These are phyloP conservation scores for Coemansia sp. DNA, from an alignment of 192 early-diverging fungal genomes.

Conservation along the genomic window DNA sequence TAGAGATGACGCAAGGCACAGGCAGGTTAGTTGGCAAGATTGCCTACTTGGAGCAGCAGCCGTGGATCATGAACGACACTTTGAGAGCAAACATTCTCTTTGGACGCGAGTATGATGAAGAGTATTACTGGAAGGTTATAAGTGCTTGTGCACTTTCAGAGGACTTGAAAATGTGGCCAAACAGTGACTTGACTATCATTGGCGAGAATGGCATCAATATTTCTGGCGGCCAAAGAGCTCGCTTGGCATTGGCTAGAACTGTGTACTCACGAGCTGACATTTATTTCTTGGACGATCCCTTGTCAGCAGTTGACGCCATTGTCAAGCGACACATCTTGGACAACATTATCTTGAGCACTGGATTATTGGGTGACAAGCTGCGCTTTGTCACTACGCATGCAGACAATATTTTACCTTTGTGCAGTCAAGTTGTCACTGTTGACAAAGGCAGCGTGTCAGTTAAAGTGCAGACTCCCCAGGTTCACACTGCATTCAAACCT, in stretches of 20 bases:
- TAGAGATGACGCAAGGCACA: conserved; percentile 36
- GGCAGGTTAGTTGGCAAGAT: conserved; percentile 26
- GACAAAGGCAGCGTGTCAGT: conserved; percentile 32
- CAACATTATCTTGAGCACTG: conserved; percentile 56
- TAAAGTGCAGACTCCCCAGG: conserved; percentile 34
- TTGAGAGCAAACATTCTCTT: conserved; percentile 83
- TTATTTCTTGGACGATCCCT: conserved; percentile 72
- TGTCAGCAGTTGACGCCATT: conserved; percentile 70
- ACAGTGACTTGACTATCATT: conserved; percentile 71
- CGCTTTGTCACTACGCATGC: conserved; percentile 50
- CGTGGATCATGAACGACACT: conserved; percentile 56
- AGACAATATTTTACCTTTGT: conserved; percentile 21
- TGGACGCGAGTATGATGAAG: conserved; percentile 63
- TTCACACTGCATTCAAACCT: neutral
- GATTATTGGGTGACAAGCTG: conserved; percentile 57
- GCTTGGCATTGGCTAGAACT: conserved; percentile 66
- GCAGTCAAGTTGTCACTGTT: conserved; percentile 21
- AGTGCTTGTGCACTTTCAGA: conserved; percentile 64
- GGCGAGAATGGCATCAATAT: conserved; percentile 74
- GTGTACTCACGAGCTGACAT: conserved; percentile 74
- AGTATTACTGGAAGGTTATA: conserved; percentile 63
- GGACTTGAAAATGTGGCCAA: conserved; percentile 65
- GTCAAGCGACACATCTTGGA: conserved; percentile 69
- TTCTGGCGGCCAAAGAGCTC: conserved; percentile 72
- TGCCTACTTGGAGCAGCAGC: conserved; percentile 31